phyloP scores from a whole-genome alignment of 768 basidiomycete species.

The Rhodotorula diobovata region DNA sequence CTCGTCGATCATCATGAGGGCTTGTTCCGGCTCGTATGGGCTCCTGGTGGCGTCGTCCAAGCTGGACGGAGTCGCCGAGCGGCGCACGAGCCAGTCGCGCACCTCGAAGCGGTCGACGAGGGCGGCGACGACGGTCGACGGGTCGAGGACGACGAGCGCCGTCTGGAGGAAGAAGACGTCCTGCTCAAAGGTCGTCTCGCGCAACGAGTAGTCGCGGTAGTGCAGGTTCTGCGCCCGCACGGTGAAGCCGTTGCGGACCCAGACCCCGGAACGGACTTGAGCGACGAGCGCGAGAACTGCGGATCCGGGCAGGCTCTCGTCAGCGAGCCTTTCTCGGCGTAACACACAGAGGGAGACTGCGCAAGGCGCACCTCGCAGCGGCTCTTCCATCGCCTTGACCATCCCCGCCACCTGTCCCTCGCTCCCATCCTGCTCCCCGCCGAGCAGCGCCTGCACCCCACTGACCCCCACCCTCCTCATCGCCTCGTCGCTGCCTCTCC shows the following conservation, averaged over 20 bases:
- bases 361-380: constrained; percentile 51
- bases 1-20: constrained; percentile 85
- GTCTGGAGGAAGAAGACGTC: constrained; percentile 86
- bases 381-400: constrained; percentile 63
- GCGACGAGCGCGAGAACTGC: constrained; percentile 72
- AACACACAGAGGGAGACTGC: background rate
- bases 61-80: no score
- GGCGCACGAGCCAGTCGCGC: constrained; percentile 66
- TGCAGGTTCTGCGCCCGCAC: constrained; percentile 92
- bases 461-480: background rate
- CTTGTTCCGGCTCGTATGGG: constrained; percentile 63
- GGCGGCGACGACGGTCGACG: constrained; percentile 71
- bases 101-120: constrained; percentile 88
- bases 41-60: background rate
- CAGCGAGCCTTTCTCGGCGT: no score
- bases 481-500: background rate
- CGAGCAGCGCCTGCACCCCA: constrained; percentile 55
- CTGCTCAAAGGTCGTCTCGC: constrained; percentile 94
- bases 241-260: constrained; percentile 95
- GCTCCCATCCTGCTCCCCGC: constrained; percentile 35
- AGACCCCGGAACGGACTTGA: constrained; percentile 87
- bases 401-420: background rate
- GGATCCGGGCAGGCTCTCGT: background rate
- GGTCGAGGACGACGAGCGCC: constrained; percentile 69
- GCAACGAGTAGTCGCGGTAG: constrained; percentile 91